Percentiles rank a stretch among this genome's conserved stretches.
Evolutionary conservation across 2,329 filamentous ascomycete species (phyloP).

Genomic region (Aspergillus intermedius): DNA sequence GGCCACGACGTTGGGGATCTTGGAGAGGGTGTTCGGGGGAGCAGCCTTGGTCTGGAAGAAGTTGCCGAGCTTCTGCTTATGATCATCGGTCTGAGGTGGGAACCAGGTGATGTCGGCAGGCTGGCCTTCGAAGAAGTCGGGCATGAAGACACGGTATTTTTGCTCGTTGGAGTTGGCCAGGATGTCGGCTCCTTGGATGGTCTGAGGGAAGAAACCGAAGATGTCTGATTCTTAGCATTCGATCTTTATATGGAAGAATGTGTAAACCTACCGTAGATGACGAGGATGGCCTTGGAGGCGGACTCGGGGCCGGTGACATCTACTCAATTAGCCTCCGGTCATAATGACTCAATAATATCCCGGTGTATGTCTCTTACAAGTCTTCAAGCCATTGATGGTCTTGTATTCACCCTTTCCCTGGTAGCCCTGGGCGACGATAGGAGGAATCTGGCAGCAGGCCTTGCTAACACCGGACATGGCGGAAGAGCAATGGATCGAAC

Average conservation of each 20-base stretch:
- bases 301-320: conserved; percentile 52
- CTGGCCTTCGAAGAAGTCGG: conserved; percentile 80
- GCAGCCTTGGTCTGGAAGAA: conserved; percentile 54
- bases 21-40: conserved; percentile 51
- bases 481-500: conserved; percentile 14
- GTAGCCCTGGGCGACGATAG: conserved; percentile 42
- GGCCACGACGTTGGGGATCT: conserved; percentile 50
- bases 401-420: conserved; percentile 54
- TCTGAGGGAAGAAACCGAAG: conserved; percentile 59
- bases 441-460: conserved; percentile 42
- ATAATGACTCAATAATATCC: too few species aligned
- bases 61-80: conserved; percentile 53
- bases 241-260: background rate
- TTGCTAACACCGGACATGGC: conserved; percentile 38
- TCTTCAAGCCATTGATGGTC: conserved; percentile 56
- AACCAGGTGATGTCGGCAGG: conserved; percentile 59
- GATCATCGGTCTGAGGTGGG: conserved; percentile 54
- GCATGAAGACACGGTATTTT: conserved; percentile 81
- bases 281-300: conserved; percentile 52
- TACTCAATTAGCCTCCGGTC: conserved; percentile 14
- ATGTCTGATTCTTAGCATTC: conserved; percentile 43
- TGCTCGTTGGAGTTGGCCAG: conserved; percentile 53
- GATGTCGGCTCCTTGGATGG: conserved; percentile 58
- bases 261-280: conserved; percentile 43
- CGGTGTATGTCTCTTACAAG: conserved; percentile 38